Evolutionary conservation across 768 basidiomycete species (phyloP).

Genomic region (Termitomyces sp.): DNA sequence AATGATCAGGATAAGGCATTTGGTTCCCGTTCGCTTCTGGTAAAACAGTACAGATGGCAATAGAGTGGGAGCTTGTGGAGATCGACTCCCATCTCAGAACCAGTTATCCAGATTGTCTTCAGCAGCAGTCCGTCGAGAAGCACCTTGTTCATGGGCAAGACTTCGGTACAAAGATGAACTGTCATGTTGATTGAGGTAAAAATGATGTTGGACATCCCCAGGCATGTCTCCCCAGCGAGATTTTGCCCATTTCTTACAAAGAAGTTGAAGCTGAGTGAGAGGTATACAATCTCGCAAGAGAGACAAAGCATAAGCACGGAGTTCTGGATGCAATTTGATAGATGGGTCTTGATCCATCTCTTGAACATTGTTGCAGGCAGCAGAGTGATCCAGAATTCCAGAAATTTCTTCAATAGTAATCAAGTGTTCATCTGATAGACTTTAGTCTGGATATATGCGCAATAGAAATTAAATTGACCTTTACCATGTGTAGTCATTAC

Average conservation of each 20-base stretch:
- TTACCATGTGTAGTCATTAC: not conserved
- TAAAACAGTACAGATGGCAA: too few species aligned
- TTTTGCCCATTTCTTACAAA: not conserved
- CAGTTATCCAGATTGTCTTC: not conserved
- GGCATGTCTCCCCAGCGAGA: not conserved
- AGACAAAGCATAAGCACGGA: not conserved
- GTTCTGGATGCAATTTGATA: not conserved
- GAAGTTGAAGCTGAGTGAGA: not conserved
- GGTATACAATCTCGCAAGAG: not conserved
- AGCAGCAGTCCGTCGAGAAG: not conserved
- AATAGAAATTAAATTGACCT: too few species aligned
- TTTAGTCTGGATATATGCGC: not conserved
- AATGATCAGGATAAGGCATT: not conserved
- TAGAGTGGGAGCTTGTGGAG: too few species aligned
- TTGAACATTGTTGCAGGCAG: not conserved
- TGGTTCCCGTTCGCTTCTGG: too few species aligned
- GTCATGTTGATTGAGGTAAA: not conserved
- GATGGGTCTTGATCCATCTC: not conserved
- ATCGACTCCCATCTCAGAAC: not conserved
- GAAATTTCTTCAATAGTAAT: not conserved
- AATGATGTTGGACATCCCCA: not conserved
- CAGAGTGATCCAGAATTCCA: not conserved
- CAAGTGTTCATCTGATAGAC: not conserved
- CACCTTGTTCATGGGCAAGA: not conserved
- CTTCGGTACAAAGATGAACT: not conserved